Evolutionary conservation across 768 basidiomycete species (phyloP).

Genomic region (Mycena rosella): DNA sequence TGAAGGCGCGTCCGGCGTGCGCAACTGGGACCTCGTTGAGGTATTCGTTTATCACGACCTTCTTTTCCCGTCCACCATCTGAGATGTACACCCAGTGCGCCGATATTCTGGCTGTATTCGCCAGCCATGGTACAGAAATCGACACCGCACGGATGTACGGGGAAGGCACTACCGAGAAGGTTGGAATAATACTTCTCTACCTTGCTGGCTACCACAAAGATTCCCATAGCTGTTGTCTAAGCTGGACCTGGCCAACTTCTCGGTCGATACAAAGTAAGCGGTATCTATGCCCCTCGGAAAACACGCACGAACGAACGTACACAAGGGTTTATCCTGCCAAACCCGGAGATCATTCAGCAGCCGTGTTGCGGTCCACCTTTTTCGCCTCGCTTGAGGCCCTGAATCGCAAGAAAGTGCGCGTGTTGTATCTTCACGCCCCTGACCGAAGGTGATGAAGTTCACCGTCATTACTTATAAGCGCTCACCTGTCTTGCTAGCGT

Average conservation of each 20-base stretch:
- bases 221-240: conserved; percentile 51
- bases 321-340: conserved; percentile 56
- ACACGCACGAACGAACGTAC: conserved; percentile 34
- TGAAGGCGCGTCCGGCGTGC: conserved; percentile 1
- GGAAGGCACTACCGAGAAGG: conserved; percentile 63
- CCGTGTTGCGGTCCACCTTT: conserved; percentile 53
- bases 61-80: background rate
- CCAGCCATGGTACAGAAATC: conserved; percentile 56
- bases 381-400: conserved; percentile 53
- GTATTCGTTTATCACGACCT: background rate
- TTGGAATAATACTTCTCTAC: conserved; percentile 27
- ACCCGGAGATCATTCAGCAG: conserved; percentile 58
- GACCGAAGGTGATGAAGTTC: conserved; percentile 47
- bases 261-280: conserved; percentile 63
- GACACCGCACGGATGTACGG: conserved; percentile 65
- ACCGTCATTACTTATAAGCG: background rate
- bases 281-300: background rate
- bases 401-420: conserved; percentile 55
- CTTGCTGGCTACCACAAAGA: background rate
- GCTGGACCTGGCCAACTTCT: conserved; percentile 54
- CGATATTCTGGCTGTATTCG: conserved; percentile 60
- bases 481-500: conserved; percentile 43
- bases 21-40: conserved; percentile 23
- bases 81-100: conserved; percentile 48
- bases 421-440: conserved; percentile 63